Conservation (phyloP, 192 early-diverging fungal genomes). For the Entophlyctis helioformis region DNA sequence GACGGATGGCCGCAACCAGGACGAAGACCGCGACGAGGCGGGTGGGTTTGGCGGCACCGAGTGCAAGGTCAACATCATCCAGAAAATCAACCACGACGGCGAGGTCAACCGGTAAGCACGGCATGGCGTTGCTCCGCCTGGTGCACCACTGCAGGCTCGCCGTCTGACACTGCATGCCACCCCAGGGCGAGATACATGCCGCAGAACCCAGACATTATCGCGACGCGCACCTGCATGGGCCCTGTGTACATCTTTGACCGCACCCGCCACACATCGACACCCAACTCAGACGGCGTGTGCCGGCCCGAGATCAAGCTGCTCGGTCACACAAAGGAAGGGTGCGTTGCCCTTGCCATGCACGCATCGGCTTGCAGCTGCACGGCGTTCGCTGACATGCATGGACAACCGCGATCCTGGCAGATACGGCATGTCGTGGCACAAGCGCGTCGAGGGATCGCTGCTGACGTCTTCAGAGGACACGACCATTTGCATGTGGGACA, state of each 20-base stretch:
- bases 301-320: constrained; percentile 75
- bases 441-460: constrained; percentile 61
- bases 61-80: constrained; percentile 73
- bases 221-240: constrained; percentile 81
- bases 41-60: constrained; percentile 73
- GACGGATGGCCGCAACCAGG: constrained; percentile 50
- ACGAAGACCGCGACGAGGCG: constrained; percentile 64
- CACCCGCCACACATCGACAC: constrained; percentile 72
- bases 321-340: constrained; percentile 91
- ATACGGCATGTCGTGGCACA: constrained; percentile 91
- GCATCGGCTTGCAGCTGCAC: background rate
- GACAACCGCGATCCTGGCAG: constrained; percentile 12
- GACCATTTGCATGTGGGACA: constrained; percentile 89
- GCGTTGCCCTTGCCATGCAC: too few species aligned
- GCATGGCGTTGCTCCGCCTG: too few species aligned
- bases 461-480: constrained; percentile 87
- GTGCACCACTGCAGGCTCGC: too few species aligned
- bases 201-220: constrained; percentile 89
- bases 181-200: constrained; percentile 91
- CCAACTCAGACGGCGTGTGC: constrained; percentile 61
- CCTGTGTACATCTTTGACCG: constrained; percentile 97
- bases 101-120: constrained; percentile 71
- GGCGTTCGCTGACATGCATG: background rate
- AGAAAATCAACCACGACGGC: constrained; percentile 93
- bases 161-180: too few species aligned